These are phyloP conservation scores for Thozetella sp. DNA, from an alignment of 495 filamentous ascomycete genomes.

Conservation along the genomic window DNA sequence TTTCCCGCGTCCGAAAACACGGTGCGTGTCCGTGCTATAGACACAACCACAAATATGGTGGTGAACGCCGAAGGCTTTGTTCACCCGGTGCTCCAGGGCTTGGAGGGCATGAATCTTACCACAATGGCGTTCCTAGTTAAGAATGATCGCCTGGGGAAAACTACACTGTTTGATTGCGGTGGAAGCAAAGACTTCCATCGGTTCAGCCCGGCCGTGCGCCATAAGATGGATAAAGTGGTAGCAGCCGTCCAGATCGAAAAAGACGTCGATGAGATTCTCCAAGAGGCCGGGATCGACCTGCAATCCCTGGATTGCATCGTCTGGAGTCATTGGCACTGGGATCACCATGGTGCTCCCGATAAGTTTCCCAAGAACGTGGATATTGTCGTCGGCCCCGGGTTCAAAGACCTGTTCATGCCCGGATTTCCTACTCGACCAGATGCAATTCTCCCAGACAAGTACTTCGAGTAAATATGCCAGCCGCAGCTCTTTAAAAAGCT, in stretches of 20 bases:
- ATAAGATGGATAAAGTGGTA: not conserved
- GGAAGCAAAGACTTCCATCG: not conserved
- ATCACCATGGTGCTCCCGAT: constrained; percentile 50
- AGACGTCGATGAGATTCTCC: not conserved
- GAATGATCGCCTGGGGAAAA: not conserved
- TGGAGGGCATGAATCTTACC: not conserved
- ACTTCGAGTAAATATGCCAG: constrained; percentile 14
- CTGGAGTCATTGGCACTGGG: constrained; percentile 50
- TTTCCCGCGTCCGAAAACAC: not conserved
- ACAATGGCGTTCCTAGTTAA: not conserved
- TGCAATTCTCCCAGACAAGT: constrained; percentile 28
- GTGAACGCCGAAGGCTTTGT: not conserved
- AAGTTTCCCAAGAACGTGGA: constrained; percentile 44
- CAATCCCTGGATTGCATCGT: constrained; percentile 42
- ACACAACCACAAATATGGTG: not conserved
- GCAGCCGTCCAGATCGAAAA: not conserved
- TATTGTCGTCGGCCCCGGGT: constrained; percentile 54
- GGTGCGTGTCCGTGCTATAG: not conserved
- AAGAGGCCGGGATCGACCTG: constrained; percentile 21
- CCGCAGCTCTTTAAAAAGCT: not conserved
- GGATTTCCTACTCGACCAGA: constrained; percentile 43
- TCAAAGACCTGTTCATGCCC: constrained; percentile 37
- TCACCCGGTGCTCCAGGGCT: not conserved
- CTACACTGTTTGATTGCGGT: not conserved
- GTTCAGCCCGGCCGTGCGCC: not conserved